Evolutionary conservation across 495 filamentous ascomycete genomes (phyloP), one percentile per base, ranked within the genome.

Genomic region (Aspergillus wentii): DNA sequence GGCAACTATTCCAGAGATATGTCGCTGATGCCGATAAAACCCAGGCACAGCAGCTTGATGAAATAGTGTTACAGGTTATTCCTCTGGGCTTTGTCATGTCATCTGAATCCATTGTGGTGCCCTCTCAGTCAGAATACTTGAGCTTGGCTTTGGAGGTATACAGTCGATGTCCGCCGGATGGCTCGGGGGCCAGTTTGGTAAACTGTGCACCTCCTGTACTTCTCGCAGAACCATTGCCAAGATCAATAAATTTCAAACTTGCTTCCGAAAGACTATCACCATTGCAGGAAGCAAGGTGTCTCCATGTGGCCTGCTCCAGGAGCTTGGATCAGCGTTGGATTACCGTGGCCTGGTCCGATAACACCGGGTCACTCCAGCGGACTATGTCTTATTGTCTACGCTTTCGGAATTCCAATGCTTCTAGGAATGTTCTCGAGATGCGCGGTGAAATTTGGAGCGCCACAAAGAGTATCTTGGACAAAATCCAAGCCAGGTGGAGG

Each of bases 301-400:
- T 99, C 8, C 94, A 99, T 56, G 63, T 97, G 31, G 89, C 86
- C 6, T 95, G 91, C 54, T 83, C 84, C 0, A 79, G 81, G 43
- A 91, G 86, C 53, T 64, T 81, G 19, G 87, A 92, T 52, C 80
- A 85, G 31, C 76, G 85, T 13, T 99, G 94, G 94, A 59, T 96
- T 30, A 83, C 83, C 1, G 88, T 80, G 4, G 85, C 85, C n/a
- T 99, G 94, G 94, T 86, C 85, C 1, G 89, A 97, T 59, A 88
- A 79, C 48, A 75, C 69, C 17, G 94, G 92, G 0, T 76, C 68
- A 27, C 74, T 85, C 40, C 87, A 94, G 55, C 80, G 76, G 45
- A 85, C 71, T 4, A 81, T 85, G 19, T 86, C 86, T 2, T 94
- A 94, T 58, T 85, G 85, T 48, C 66, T 94, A 3, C 80, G 79